Base-by-base conservation (phyloP, 352 stramenopile species). In the Globisporangium heterothallicum region DNA sequence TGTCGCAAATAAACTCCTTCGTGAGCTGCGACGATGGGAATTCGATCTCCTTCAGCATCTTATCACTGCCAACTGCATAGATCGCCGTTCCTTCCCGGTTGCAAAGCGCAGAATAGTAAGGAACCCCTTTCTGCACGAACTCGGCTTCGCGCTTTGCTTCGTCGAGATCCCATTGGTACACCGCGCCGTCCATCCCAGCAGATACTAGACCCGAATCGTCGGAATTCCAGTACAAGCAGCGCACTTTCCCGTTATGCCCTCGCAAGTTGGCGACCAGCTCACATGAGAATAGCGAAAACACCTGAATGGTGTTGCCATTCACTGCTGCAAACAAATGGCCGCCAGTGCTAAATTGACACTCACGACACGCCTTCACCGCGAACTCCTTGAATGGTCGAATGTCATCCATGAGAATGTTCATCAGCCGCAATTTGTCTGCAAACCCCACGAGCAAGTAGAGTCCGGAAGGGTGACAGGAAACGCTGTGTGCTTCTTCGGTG, bases 121-220 rank as follows among this genome's bases (percentile, higher is more conserved):
- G 72, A 5, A 90, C 85, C n/a, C 90, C 89, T 50, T 98, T 97
- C 53, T 97, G 86, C 7, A 97, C 87, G 47, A 96, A 95, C 55
- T 97, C 89, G 26, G 83, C 88, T n/a, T 92, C 74, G 25, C 93
- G 75, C 57, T 96, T 97, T 42, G 76, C 84, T 38, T 96, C 88
- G 36, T 95, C 87, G 26, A 97, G 66, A 44, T 97, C 79, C 93
- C 93, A 98, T 42, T 92, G 73, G 58, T 98, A 97, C 24, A 98
- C 84, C 8, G 90, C 93, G 44, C 93, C 93, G 59, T 98, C 93
- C 63, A 94, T 75, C 13, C 93, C 92, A 12, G 86, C 88, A 16
- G 80, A 94, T 32, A 98, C 71, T 18, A 98, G 59, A 7, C 70
- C 78, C 41, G 74, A 80, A 72, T 97, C 91, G 60, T 97, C 84